Evolutionary conservation across 23 red algal genomes (phyloP), one percentile per base, ranked within the genome.

Genomic region (Pyropia haitanensis): DNA sequence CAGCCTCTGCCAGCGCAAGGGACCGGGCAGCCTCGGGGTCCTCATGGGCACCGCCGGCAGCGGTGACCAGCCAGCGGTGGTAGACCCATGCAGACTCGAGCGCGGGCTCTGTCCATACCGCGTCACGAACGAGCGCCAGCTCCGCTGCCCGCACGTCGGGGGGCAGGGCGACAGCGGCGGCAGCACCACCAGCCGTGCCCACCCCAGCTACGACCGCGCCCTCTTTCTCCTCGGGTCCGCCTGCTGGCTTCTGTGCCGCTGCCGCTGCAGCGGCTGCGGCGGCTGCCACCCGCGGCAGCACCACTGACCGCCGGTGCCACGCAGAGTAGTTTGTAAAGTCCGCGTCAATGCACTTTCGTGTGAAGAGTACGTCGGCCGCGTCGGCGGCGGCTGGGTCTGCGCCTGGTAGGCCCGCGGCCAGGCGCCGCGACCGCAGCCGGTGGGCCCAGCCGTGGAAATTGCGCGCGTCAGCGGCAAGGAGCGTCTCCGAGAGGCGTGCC

Each of bases 361-460:
- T 46, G 39, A 46, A 46, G 4, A 46, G 7, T 9, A 46, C 39
- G 10, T 63, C 51, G 8, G 56, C 53, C 5, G 33, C 14, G 3
- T 31, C 14, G 24, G 55, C 18, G 14, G 68, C 51, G 4, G 57
- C 64, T 44, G 81, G 65, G 21, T 24, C 26, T 7, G 21, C 62
- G 46, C 61, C 48, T 18, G 30, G 57, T 2, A 70, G 58, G 55
- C 55, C 55, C 55, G 55, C 21, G 21, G 55, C 24, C 27, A 82
- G 51, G 13, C 48, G 24, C 53, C 68, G 53, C 17, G 88, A 65
- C 18, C 76, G 76, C 68, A 95, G 68, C 23, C 83, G 54, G 46
- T 96, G 92, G 17, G 83, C 83, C 92, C 92, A 96, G 22, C 78
- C 92, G 39, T 88, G 92, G 64, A 96, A 96, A 66, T 96, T 96